These are phyloP conservation scores for Debaryomyces coudertii DNA, from an alignment of 1,139 yeast genomes.

Conservation along the genomic window DNA sequence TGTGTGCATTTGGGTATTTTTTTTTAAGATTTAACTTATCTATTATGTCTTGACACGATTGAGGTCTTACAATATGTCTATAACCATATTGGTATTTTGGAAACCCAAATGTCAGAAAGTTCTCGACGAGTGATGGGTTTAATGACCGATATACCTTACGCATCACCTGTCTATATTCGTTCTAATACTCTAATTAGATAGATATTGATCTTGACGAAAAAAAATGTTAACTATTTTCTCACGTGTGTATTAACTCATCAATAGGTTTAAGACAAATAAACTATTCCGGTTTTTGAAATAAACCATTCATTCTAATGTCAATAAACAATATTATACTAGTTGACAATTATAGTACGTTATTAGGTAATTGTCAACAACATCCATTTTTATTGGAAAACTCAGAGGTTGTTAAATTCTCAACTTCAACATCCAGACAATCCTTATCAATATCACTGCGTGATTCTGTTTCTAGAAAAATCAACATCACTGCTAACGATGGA, in stretches of 20 bases:
- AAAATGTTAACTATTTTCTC: neutral
- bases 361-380: slow-evolving; percentile 15
- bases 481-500: slow-evolving; percentile 39
- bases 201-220: neutral
- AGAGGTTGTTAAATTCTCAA: slow-evolving; percentile 23
- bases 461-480: slow-evolving; percentile 15
- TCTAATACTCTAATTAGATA: neutral
- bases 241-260: neutral
- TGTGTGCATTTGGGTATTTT: slow-evolving; percentile 43
- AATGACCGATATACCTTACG: slow-evolving; percentile 25
- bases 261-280: neutral
- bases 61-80: slow-evolving; percentile 26
- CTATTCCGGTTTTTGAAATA: neutral
- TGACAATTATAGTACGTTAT: slow-evolving; percentile 21
- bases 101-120: slow-evolving; percentile 20
- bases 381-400: neutral
- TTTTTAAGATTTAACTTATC: slow-evolving; percentile 44
- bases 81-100: slow-evolving; percentile 24
- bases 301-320: slow-evolving; percentile 26
- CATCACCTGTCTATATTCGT: slow-evolving; percentile 4
- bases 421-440: slow-evolving; percentile 29
- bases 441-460: slow-evolving; percentile 24
- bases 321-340: slow-evolving; percentile 34
- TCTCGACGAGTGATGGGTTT: slow-evolving; percentile 33
- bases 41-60: slow-evolving; percentile 40